A percentile compares a stretch with the other conserved stretches of the same genome.
phyloP scores from a whole-genome alignment of 2,329 filamentous ascomycete genomes.

The Xylariaceae sp. region DNA sequence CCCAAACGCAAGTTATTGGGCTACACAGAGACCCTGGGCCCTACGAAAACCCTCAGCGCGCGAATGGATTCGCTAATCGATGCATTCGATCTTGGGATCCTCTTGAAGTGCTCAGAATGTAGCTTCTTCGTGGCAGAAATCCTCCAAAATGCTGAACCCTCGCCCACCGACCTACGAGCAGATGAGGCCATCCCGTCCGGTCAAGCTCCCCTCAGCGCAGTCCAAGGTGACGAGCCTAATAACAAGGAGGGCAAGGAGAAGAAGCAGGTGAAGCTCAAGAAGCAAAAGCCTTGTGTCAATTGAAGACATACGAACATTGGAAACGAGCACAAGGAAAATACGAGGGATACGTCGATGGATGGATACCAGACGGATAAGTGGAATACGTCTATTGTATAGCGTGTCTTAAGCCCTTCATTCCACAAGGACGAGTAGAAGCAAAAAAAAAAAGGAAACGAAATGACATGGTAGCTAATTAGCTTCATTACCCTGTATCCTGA shows the following conservation, averaged over 20 bases:
- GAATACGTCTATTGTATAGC: not conserved
- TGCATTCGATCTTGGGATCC: too few species aligned
- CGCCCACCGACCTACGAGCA: too few species aligned
- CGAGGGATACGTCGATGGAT: not conserved
- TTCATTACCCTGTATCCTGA: conserved; percentile 17
- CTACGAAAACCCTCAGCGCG: too few species aligned
- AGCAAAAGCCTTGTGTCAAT: conserved; percentile 9
- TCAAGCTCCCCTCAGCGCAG: too few species aligned
- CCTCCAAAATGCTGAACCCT: too few species aligned
- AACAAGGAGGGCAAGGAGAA: not conserved
- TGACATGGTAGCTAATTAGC: not conserved
- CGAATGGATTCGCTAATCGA: too few species aligned
- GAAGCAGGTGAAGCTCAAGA: not conserved
- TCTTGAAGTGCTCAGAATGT: too few species aligned
- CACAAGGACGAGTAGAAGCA: not conserved
- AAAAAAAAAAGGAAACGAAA: not conserved
- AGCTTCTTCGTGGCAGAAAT: too few species aligned
- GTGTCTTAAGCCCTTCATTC: not conserved
- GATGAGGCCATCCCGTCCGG: too few species aligned
- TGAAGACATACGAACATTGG: not conserved
- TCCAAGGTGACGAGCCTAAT: too few species aligned
- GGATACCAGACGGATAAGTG: not conserved
- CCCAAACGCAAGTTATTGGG: too few species aligned
- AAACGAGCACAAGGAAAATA: not conserved
- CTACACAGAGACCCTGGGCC: too few species aligned